A percentile compares a stretch with the other conserved stretches of the same genome.
phyloP scores from a whole-genome alignment of 2,329 filamentous ascomycete species.

The Colletotrichum navitas region DNA sequence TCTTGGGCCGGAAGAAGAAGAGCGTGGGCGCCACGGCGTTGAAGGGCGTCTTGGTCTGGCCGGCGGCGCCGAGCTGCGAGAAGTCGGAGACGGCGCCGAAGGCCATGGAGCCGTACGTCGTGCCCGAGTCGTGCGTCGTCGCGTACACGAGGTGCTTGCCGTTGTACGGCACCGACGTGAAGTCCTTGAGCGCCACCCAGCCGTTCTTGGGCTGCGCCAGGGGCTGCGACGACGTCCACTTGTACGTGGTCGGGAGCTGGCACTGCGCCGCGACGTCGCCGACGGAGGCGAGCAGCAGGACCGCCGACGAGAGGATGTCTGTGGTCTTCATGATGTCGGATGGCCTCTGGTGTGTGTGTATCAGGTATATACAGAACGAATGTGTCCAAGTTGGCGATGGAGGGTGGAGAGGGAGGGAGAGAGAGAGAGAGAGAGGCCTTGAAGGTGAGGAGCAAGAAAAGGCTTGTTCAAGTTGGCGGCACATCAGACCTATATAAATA shows the following conservation, averaged over 20 bases:
- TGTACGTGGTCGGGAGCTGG: slow-evolving; percentile 66
- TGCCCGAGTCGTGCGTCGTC: slow-evolving; percentile 58
- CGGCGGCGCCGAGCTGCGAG: slow-evolving; percentile 62
- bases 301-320: slow-evolving; percentile 8
- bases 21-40: slow-evolving; percentile 70
- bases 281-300: slow-evolving; percentile 43
- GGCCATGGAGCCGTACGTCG: slow-evolving; percentile 68
- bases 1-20: slow-evolving; percentile 73
- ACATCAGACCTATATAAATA: not conserved
- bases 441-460: not conserved
- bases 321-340: slow-evolving; percentile 2
- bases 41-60: slow-evolving; percentile 64
- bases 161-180: slow-evolving; percentile 67
- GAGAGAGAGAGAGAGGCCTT: not conserved
- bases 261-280: slow-evolving; percentile 52
- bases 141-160: slow-evolving; percentile 72
- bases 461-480: not conserved
- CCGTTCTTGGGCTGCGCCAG: slow-evolving; percentile 66
- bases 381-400: not conserved
- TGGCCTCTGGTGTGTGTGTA: not conserved
- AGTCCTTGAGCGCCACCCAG: slow-evolving; percentile 73
- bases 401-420: not conserved
- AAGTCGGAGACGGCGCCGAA: slow-evolving; percentile 68
- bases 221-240: slow-evolving; percentile 64
- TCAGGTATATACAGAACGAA: not conserved